Evolutionary conservation across 495 filamentous ascomycete species (phyloP).

Genomic region (Bacidia rubella): DNA sequence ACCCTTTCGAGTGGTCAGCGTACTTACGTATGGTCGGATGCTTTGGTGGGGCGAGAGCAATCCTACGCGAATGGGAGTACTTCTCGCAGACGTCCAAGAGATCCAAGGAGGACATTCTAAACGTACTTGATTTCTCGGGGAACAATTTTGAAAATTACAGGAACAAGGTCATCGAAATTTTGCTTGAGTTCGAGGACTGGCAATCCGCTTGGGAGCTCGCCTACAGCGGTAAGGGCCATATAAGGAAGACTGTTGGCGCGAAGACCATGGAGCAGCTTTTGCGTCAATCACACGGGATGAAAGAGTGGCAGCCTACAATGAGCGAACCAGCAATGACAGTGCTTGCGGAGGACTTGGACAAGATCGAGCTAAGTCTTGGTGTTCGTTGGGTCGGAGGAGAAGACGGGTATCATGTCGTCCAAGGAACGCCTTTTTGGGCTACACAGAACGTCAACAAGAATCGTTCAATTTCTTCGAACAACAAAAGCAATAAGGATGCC

Average conservation of each 20-base stretch:
- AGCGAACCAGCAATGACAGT: neutral
- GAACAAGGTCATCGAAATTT: neutral
- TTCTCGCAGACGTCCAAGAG: neutral
- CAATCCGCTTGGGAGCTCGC: neutral
- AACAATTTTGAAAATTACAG: too few species aligned
- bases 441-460: neutral
- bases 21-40: neutral
- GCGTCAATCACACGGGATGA: neutral
- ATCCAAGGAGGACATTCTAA: neutral
- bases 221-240: neutral
- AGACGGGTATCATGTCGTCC: neutral
- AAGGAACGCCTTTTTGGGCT: conserved; percentile 1
- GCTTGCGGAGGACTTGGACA: neutral
- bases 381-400: neutral
- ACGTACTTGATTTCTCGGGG: neutral
- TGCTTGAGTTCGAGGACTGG: neutral
- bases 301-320: neutral
- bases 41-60: neutral
- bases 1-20: neutral
- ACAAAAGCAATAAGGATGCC: too few species aligned
- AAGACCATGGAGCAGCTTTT: neutral
- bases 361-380: neutral
- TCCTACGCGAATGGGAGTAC: neutral
- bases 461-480: too few species aligned
- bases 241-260: neutral